phyloP scores from a whole-genome alignment of 2,329 filamentous ascomycete genomes.

The Bipolaris oryzae region DNA sequence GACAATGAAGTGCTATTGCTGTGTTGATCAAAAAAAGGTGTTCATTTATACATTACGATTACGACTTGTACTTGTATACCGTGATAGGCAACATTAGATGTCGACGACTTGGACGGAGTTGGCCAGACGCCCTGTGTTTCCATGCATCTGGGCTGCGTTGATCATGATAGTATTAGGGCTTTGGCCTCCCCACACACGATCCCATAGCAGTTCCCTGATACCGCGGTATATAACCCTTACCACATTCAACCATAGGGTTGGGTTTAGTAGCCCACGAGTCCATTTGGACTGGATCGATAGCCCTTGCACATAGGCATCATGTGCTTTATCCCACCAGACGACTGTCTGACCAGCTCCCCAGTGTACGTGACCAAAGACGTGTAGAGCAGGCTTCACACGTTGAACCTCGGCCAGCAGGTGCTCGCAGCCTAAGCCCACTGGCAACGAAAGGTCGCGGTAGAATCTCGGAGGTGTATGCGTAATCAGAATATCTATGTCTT shows the following conservation, averaged over 20 bases:
- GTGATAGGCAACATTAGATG: constrained; percentile 42
- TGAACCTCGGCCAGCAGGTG: constrained; percentile 73
- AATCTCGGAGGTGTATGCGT: constrained; percentile 80
- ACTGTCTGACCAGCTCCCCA: constrained; percentile 72
- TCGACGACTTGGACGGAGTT: constrained; percentile 54
- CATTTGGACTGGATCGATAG: constrained; percentile 51
- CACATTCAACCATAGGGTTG: constrained; percentile 58
- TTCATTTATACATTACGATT: constrained; percentile 38
- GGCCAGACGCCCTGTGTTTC: constrained; percentile 55
- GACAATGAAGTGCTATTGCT: constrained; percentile 40
- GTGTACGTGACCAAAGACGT: constrained; percentile 88
- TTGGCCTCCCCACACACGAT: constrained; percentile 63
- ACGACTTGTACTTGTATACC: constrained; percentile 24
- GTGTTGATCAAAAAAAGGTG: constrained; percentile 29
- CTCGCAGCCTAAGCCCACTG: constrained; percentile 70
- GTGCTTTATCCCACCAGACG: constrained; percentile 76
- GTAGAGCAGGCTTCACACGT: constrained; percentile 74
- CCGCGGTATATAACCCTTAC: constrained; percentile 60
- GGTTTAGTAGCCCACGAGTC: constrained; percentile 46
- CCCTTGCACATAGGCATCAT: constrained; percentile 73
- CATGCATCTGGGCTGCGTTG: constrained; percentile 64
- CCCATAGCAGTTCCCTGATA: constrained; percentile 63
- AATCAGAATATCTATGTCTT: constrained; percentile 76
- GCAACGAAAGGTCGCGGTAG: constrained; percentile 67
- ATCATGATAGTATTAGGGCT: constrained; percentile 61